These are phyloP conservation scores for Straminergon stramineum DNA, from an alignment of 225 moss, liverwort and hornwort genomes.

Conservation along the genomic window DNA sequence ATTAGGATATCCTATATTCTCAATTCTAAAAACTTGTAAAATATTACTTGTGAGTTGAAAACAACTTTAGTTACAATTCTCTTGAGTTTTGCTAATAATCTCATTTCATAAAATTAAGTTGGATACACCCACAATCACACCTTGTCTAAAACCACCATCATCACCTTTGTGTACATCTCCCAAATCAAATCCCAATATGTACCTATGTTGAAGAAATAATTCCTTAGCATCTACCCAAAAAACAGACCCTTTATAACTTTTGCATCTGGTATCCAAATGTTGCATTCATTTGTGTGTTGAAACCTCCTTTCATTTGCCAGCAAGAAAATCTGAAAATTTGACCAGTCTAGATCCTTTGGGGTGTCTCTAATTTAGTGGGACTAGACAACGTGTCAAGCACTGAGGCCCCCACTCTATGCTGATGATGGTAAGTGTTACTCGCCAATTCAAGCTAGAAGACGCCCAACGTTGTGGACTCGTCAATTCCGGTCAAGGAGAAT, in stretches of 20 bases:
- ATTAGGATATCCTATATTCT: neutral
- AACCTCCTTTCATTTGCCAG: neutral
- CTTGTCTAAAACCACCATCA: neutral
- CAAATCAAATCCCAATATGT: neutral
- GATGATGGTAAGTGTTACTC: neutral
- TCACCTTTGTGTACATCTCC: neutral
- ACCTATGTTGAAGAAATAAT: neutral
- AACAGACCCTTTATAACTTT: neutral
- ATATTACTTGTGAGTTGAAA: neutral
- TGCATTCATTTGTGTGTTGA: neutral
- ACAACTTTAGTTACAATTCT: neutral
- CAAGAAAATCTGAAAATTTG: neutral
- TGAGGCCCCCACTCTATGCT: neutral
- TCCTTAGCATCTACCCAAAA: rapidly evolving
- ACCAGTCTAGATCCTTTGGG: rapidly evolving
- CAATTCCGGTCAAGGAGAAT: no score
- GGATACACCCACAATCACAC: neutral
- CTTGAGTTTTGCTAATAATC: neutral
- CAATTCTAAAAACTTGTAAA: neutral
- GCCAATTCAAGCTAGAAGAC: neutral
- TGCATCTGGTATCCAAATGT: neutral
- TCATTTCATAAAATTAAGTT: neutral
- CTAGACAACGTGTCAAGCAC: neutral
- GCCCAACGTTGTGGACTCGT: neutral
- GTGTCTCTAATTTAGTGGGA: neutral